A percentile compares a stretch with the other conserved stretches of the same genome.
Conservation (phyloP, 2,329 filamentous ascomycete species). For the Penicillium sumatraense region DNA sequence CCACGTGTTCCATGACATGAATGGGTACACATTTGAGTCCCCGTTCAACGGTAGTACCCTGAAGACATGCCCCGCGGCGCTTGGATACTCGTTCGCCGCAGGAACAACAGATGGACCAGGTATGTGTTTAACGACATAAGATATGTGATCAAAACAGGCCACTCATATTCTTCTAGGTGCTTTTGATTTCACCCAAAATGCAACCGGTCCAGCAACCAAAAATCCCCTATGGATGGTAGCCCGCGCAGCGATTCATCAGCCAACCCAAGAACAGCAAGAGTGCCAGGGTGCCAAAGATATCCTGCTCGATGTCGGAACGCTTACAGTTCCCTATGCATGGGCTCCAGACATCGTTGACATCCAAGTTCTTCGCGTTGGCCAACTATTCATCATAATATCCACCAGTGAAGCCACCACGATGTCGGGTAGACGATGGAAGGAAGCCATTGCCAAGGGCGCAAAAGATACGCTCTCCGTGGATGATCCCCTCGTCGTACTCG, state of each 20-base stretch:
- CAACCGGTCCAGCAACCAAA: slow-evolving; percentile 69
- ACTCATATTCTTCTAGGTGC: slow-evolving; percentile 52
- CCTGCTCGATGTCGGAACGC: slow-evolving; percentile 83
- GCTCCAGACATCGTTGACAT: slow-evolving; percentile 90
- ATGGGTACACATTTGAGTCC: slow-evolving; percentile 72
- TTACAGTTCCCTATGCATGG: slow-evolving; percentile 81
- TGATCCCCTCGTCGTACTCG: slow-evolving; percentile 76
- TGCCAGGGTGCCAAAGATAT: slow-evolving; percentile 86
- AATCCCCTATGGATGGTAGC: slow-evolving; percentile 83
- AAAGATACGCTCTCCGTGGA: slow-evolving; percentile 55
- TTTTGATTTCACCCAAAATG: slow-evolving; percentile 84
- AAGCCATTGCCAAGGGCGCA: slow-evolving; percentile 65
- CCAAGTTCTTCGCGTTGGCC: slow-evolving; percentile 81
- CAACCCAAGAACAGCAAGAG: slow-evolving; percentile 68
- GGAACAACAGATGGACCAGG: slow-evolving; percentile 92
- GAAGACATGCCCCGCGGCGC: slow-evolving; percentile 79
- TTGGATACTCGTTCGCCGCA: slow-evolving; percentile 91
- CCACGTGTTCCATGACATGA: slow-evolving; percentile 84
- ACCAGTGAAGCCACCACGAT: slow-evolving; percentile 92
- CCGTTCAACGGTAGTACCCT: slow-evolving; percentile 66
- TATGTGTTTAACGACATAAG: not conserved
- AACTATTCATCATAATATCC: slow-evolving; percentile 80
- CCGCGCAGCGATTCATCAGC: slow-evolving; percentile 71
- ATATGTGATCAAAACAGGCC: not conserved
- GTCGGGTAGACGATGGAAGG: slow-evolving; percentile 85